Evolutionary conservation across 2,329 filamentous ascomycete genomes (phyloP).

Genomic region (Colletotrichum sp.): DNA sequence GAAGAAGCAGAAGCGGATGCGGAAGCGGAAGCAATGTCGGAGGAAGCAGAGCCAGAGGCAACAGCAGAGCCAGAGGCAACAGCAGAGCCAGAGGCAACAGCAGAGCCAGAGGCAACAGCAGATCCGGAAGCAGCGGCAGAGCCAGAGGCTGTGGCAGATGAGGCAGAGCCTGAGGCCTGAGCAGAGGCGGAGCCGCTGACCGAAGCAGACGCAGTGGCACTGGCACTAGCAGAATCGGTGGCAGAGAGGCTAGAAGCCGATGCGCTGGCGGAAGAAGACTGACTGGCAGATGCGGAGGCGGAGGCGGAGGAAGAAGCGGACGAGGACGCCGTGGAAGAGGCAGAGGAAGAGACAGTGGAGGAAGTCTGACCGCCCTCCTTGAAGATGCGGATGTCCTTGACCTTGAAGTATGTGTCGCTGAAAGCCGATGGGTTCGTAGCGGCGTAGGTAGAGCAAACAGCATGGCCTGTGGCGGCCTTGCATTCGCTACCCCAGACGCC

Average conservation of each 20-base stretch:
- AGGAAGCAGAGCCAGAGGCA: background rate
- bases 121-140: background rate
- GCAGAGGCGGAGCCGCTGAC: background rate
- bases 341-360: background rate
- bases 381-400: constrained; percentile 47
- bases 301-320: background rate
- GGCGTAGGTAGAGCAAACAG: constrained; percentile 42
- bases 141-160: background rate
- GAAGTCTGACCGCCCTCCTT: constrained; percentile 21
- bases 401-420: constrained; percentile 45
- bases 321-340: background rate
- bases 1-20: background rate
- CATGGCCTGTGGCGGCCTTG: constrained; percentile 24
- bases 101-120: background rate
- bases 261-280: background rate
- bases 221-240: background rate
- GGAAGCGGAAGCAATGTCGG: background rate
- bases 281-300: background rate
- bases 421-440: constrained; percentile 39
- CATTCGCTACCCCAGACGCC: constrained; percentile 34
- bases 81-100: background rate
- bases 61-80: background rate
- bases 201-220: background rate
- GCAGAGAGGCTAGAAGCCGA: background rate
- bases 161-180: background rate